phyloP scores from a whole-genome alignment of 306 rosid genomes.

The Elaeagnus macrophylla region DNA sequence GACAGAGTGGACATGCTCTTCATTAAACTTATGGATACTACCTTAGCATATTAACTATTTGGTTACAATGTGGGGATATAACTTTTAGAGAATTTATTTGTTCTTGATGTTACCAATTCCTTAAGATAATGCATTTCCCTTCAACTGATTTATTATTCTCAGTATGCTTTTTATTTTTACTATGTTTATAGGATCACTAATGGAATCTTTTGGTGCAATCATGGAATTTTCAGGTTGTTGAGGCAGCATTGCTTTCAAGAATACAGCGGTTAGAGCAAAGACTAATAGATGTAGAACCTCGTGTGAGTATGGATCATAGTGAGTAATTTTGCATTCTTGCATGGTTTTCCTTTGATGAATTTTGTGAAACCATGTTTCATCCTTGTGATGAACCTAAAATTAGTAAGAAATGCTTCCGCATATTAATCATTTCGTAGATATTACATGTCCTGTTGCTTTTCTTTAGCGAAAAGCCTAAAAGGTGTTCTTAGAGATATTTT shows the following conservation, averaged over 20 bases:
- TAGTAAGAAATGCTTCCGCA: no score
- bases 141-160: not conserved
- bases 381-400: not conserved
- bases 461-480: not conserved
- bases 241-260: constrained; percentile 92
- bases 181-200: not conserved
- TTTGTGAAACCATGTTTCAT: constrained; percentile 5
- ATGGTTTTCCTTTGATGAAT: not conserved
- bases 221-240: constrained; percentile 68
- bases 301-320: constrained; percentile 90
- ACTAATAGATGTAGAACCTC: constrained; percentile 82
- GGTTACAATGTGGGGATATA: no score
- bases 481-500: not conserved
- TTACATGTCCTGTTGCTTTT: not conserved
- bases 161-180: not conserved
- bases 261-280: constrained; percentile 70
- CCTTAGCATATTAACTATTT: no score
- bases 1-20: no score
- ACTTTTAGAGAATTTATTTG: no score
- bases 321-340: constrained; percentile 30
- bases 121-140: not conserved
- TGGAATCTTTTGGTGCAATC: constrained; percentile 9
- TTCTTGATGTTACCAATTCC: not conserved
- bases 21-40: no score
- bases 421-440: not conserved